Evolutionary conservation across 306 rosid species (phyloP), one percentile per base, ranked within the genome.

Genomic region (Ochetophila trinervis): DNA sequence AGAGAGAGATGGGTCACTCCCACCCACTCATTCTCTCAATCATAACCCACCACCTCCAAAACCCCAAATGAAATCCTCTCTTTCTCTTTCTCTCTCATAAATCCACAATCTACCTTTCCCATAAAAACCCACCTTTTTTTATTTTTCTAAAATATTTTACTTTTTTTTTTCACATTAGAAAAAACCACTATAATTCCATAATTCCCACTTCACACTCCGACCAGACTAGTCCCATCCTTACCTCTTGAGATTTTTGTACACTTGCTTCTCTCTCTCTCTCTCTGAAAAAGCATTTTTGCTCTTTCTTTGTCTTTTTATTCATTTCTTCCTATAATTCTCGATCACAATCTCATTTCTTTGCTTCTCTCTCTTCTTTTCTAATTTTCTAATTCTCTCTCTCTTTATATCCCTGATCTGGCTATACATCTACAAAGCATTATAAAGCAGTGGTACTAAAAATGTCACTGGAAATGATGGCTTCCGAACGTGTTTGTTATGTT

Each of bases 401-500:
- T 57, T 15, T 63, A 60, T 14, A 7, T 42, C 47, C 76, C 67
- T 70, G 74, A 69, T 73, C 74, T 27, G 48, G 70, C 30, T 50
- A 52, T 49, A 47, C n/a, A 62, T 36, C 24, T 58, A 42, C 37
- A 16, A 51, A 49, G 40, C 18, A 65, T 19, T 65, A 48, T 55
- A 18, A 48, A 72, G 74, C 64, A 62, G 50, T 66, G 74, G 75
- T 60, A 20, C 52, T 17, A 44, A 71, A 71, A 76, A 85, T 90
- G 94, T 90, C 91, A 72, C 80, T 86, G 99, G 96, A 94, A 51
- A 78, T 83, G 94, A 90, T 82, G 91, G 87, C 95, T 72, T 74
- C 97, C 21, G 99, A 90, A 83, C 96, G 96, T 80, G 91, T 94
- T 81, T 94, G 99, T 81, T 94, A 90, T 86, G 96, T 90, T 78